These are phyloP conservation scores for Botryobasidium botryosum DNA, from an alignment of 768 basidiomycete genomes.

Conservation along the genomic window DNA sequence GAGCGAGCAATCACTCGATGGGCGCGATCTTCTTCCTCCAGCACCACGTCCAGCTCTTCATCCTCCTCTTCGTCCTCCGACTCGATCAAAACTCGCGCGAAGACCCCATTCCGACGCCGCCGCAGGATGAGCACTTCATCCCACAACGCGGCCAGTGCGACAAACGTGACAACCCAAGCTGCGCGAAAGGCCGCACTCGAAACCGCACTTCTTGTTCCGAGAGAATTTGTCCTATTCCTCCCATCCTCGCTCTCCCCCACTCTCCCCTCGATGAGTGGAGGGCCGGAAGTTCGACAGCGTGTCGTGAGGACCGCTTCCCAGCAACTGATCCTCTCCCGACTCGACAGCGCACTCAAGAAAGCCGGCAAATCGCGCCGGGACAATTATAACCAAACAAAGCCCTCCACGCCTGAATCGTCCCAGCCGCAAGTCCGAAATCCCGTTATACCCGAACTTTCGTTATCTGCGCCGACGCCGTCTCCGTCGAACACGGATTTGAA, in stretches of 20 bases:
- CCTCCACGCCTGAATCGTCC: not conserved
- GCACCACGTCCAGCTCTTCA: slow-evolving; percentile 17
- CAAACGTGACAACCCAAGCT: slow-evolving; percentile 40
- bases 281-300: slow-evolving; percentile 13
- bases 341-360: slow-evolving; percentile 27
- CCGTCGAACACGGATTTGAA: slow-evolving; percentile 11
- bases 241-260: slow-evolving; percentile 24
- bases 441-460: not conserved
- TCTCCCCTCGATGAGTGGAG: not conserved
- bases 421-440: slow-evolving; percentile 20
- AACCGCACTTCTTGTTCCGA: slow-evolving; percentile 37
- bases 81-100: slow-evolving; percentile 25
- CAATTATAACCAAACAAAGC: slow-evolving; percentile 5
- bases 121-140: slow-evolving; percentile 34
- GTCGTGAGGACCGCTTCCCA: slow-evolving; percentile 32
- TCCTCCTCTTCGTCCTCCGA: slow-evolving; percentile 29
- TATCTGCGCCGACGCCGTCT: not conserved
- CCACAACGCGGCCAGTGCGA: slow-evolving; percentile 37
- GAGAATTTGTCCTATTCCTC: slow-evolving; percentile 48
- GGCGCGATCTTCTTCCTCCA: slow-evolving; percentile 30
- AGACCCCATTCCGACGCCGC: slow-evolving; percentile 27
- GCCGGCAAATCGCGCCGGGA: slow-evolving; percentile 1
- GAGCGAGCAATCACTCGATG: slow-evolving; percentile 58
- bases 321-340: slow-evolving; percentile 29
- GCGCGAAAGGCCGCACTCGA: slow-evolving; percentile 36